These are phyloP conservation scores for Alternaria metachromatica DNA, from an alignment of 2,329 filamentous ascomycete species.

Conservation along the genomic window DNA sequence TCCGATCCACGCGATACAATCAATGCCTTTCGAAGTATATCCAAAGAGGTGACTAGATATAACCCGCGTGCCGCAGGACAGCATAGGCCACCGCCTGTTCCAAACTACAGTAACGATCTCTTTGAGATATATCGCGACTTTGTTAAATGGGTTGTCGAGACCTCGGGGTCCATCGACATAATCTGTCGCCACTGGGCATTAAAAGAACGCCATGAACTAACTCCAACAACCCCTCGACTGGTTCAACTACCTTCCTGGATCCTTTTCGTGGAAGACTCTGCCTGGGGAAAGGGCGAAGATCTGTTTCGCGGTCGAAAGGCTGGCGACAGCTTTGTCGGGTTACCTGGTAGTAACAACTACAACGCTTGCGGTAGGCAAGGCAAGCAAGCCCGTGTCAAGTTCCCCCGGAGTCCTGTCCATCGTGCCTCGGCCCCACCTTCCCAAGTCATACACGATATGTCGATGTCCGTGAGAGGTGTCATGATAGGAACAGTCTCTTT, in stretches of 20 bases:
- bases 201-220: background rate
- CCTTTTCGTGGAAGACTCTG: background rate
- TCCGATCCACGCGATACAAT: background rate
- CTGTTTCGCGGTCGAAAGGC: background rate
- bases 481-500: background rate
- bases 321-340: background rate
- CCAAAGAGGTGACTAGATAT: background rate
- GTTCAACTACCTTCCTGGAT: background rate
- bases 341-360: background rate
- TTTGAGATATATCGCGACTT: background rate
- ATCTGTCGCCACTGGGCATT: background rate
- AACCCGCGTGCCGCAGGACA: background rate
- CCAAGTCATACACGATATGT: background rate
- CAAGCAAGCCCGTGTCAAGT: background rate
- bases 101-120: background rate
- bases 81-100: too few species aligned
- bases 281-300: background rate
- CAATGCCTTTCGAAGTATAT: background rate
- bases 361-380: background rate
- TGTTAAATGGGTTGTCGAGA: background rate
- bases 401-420: background rate
- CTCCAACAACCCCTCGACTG: background rate
- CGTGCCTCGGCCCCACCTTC: rapidly evolving
- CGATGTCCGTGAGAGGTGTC: background rate
- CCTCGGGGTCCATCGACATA: background rate